Conservation (phyloP, 2,329 filamentous ascomycete species). For the Torrubiellomyces zombiae region DNA sequence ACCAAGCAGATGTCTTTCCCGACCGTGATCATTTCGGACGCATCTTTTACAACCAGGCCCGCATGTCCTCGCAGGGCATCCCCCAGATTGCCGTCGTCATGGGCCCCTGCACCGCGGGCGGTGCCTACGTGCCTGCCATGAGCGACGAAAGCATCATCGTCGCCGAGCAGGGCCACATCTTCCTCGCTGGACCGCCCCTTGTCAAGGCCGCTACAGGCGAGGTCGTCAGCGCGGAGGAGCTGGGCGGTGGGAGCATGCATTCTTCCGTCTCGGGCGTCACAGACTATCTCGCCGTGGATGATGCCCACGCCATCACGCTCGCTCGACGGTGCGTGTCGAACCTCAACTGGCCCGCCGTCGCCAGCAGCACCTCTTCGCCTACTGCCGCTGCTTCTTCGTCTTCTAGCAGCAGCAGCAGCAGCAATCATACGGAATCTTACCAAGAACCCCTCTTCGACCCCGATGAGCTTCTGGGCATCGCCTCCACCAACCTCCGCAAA, state of each 20-base stretch:
- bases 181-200: slow-evolving; percentile 81
- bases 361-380: slow-evolving; percentile 19
- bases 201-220: slow-evolving; percentile 95
- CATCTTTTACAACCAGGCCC: slow-evolving; percentile 95
- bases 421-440: no score
- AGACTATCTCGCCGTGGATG: slow-evolving; percentile 87
- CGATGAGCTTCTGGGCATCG: slow-evolving; percentile 71
- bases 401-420: no score
- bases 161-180: slow-evolving; percentile 89
- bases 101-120: slow-evolving; percentile 91
- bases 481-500: slow-evolving; percentile 74
- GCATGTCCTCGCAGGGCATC: slow-evolving; percentile 78
- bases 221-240: slow-evolving; percentile 74
- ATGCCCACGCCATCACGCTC: slow-evolving; percentile 78
- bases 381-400: slow-evolving; percentile 32
- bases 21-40: slow-evolving; percentile 90
- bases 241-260: slow-evolving; percentile 82
- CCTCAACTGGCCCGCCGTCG: slow-evolving; percentile 62
- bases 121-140: slow-evolving; percentile 94
- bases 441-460: slow-evolving; percentile 73
- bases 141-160: slow-evolving; percentile 96
- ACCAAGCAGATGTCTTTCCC: slow-evolving; percentile 91
- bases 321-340: slow-evolving; percentile 73
- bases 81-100: slow-evolving; percentile 92
- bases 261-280: slow-evolving; percentile 83